These are phyloP conservation scores for Fusarium kyushuense DNA, from an alignment of 2,329 filamentous ascomycete species.

Conservation along the genomic window DNA sequence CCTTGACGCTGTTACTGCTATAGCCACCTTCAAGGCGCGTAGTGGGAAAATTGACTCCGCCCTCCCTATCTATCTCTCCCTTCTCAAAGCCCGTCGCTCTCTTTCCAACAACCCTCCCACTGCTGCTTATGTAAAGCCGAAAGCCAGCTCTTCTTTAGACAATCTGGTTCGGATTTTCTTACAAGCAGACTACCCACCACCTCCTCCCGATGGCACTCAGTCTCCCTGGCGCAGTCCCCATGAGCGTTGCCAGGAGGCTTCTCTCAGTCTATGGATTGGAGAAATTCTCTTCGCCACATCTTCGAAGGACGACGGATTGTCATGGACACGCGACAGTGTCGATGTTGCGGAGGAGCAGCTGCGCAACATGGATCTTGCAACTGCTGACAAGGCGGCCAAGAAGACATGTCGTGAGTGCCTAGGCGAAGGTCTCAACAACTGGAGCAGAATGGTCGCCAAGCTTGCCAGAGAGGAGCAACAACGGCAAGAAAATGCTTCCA, in stretches of 20 bases:
- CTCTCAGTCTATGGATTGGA: conserved; percentile 88
- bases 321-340: conserved; percentile 91
- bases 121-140: conserved; percentile 12
- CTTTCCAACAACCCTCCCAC: conserved; percentile 57
- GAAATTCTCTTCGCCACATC: conserved; percentile 85
- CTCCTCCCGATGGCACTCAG: conserved; percentile 76
- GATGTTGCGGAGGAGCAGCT: conserved; percentile 80
- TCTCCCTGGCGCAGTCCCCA: conserved; percentile 72
- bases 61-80: conserved; percentile 85
- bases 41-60: conserved; percentile 74
- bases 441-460: conserved; percentile 81
- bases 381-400: conserved; percentile 47
- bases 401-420: conserved; percentile 82
- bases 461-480: conserved; percentile 67
- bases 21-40: conserved; percentile 82
- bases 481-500: conserved; percentile 52
- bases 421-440: conserved; percentile 80
- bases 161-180: conserved; percentile 45
- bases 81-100: conserved; percentile 81
- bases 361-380: conserved; percentile 55
- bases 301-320: conserved; percentile 76
- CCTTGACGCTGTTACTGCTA: conserved; percentile 77
- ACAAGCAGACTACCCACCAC: conserved; percentile 75
- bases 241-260: conserved; percentile 85
- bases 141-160: conserved; percentile 34